Conservation (phyloP, 2,329 filamentous ascomycete genomes). For the Aschersonia sp. region DNA sequence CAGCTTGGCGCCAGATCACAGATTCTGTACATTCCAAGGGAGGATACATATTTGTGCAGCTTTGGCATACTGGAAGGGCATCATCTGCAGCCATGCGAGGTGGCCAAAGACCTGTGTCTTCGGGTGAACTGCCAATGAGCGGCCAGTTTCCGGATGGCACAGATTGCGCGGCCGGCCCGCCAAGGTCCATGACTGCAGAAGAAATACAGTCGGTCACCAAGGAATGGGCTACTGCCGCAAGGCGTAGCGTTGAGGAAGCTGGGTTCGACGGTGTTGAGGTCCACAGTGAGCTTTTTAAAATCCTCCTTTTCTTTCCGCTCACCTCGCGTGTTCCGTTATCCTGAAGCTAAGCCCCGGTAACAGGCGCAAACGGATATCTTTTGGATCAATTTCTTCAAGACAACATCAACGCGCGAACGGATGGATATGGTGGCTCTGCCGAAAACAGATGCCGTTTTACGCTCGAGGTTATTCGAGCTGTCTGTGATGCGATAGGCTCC, state of each 20-base stretch:
- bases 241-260: slow-evolving; percentile 39
- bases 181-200: slow-evolving; percentile 38
- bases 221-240: slow-evolving; percentile 37
- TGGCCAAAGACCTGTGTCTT: not conserved
- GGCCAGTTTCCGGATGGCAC: slow-evolving; percentile 6
- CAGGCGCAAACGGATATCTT: slow-evolving; percentile 43
- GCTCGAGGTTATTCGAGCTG: slow-evolving; percentile 29
- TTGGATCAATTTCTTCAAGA: slow-evolving; percentile 45
- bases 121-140: not conserved
- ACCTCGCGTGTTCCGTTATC: not conserved
- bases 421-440: slow-evolving; percentile 36
- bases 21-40: not conserved
- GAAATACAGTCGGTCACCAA: slow-evolving; percentile 50
- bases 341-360: not conserved
- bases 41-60: not conserved
- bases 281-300: slow-evolving; percentile 12
- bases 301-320: not conserved
- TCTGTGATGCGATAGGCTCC: slow-evolving; percentile 27
- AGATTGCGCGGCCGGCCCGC: not conserved
- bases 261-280: slow-evolving; percentile 60
- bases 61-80: not conserved
- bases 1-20: not conserved
- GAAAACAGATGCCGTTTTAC: slow-evolving; percentile 37
- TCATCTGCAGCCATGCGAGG: not conserved
- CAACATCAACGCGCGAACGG: slow-evolving; percentile 32